A percentile compares a stretch with the other conserved stretches of the same genome.
Conservation (phyloP, 2,329 filamentous ascomycete genomes). For the Penicillium brevicompactum region DNA sequence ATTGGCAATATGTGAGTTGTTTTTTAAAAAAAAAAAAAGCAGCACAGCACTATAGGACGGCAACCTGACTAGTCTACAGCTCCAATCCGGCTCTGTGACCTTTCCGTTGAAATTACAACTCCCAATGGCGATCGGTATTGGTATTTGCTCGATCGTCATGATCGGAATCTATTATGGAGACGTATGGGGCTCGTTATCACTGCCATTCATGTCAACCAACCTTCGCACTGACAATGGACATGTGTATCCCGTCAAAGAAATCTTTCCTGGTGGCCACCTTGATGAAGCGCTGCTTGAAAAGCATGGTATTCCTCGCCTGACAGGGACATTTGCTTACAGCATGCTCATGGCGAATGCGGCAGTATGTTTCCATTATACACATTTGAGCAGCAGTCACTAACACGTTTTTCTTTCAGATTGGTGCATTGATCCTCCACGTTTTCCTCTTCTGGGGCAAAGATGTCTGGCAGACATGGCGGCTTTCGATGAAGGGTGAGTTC, state of each 20-base stretch:
- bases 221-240: constrained; percentile 47
- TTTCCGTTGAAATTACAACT: constrained; percentile 56
- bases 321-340: constrained; percentile 54
- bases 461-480: constrained; percentile 51
- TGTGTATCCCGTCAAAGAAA: constrained; percentile 45
- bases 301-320: constrained; percentile 52
- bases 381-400: constrained; percentile 7
- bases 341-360: constrained; percentile 62
- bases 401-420: constrained; percentile 46
- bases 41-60: background rate
- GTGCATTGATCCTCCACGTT: constrained; percentile 56
- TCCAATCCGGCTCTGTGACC: background rate
- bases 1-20: constrained; percentile 51
- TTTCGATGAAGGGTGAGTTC: constrained; percentile 45
- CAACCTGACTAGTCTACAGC: background rate
- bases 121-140: constrained; percentile 50
- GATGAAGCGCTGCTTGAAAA: constrained; percentile 40
- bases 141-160: constrained; percentile 55
- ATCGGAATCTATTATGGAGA: constrained; percentile 56
- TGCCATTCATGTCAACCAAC: constrained; percentile 59
- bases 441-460: constrained; percentile 60
- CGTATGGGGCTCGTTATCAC: constrained; percentile 48
- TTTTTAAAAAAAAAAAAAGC: background rate
- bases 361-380: constrained; percentile 36
- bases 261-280: constrained; percentile 37